Evolutionary conservation across 768 basidiomycete genomes (phyloP), one percentile per base, ranked within the genome.

Genomic region (Xerocomus brunneocitrinus): DNA sequence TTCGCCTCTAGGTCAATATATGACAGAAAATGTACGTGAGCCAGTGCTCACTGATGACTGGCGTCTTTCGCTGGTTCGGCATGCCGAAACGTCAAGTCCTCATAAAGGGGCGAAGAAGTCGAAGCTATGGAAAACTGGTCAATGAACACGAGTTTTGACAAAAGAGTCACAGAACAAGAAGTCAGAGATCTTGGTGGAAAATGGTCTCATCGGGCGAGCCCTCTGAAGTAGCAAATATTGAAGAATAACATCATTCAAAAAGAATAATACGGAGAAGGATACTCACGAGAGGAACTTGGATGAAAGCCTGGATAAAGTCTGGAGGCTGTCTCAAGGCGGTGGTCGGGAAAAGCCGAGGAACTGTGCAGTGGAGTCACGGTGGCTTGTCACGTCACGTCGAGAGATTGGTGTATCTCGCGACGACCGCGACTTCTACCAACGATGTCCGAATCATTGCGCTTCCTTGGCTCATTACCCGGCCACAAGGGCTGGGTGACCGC

Each of bases 401-500:
- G 25, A 22, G 39, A 40, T 49, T 16, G 10, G 50, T 32, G 64
- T 54, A 55, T 58, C 60, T 64, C 53, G 51, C 62, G 58, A 62
- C 57, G 56, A 54, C 55, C 57, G 57, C 52, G 52, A 68, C 61
- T 39, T 44, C 36, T 28, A 65, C 49, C 57, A 67, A 69, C 60
- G 62, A 93, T 91, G 90, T 70, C 84, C 65, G 91, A 93, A 76
- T 85, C 84, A 69, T 77, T 95, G 71, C 87, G 88, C 71, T 95
- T 88, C 77, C 84, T 95, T 68, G 94, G 94, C 65, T 88, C 91
- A 61, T 77, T 95, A 71, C 78, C 87, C 67, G 94, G 93, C 73
- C 91, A 95, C 84, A 88, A 90, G 70, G 91, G 91, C 77, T 95
- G 92, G 91, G 89, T 99, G 67, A 99, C 95, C 63, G 94, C 97